Percentiles rank a stretch among this genome's conserved stretches.
Evolutionary conservation across 2,329 filamentous ascomycete genomes (phyloP).

Genomic region (Lachnum nothofagi): DNA sequence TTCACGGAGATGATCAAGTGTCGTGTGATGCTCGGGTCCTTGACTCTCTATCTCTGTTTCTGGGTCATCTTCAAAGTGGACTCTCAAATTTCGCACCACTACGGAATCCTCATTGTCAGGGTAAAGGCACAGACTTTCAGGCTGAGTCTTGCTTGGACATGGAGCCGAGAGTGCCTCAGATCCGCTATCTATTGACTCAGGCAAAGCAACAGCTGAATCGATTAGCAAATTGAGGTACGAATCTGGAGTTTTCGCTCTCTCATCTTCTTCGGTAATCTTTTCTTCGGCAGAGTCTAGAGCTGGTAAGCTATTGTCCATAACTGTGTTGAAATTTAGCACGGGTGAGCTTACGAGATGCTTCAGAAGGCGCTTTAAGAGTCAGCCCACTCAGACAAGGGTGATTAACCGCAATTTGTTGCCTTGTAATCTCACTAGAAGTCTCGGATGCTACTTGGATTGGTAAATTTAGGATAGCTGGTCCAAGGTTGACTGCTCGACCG

Average conservation of each 20-base stretch:
- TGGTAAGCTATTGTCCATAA: background rate
- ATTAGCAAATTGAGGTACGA: slow-evolving; percentile 20
- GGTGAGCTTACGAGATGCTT: too few species aligned
- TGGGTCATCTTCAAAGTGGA: background rate
- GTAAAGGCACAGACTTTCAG: background rate
- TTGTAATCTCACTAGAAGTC: too few species aligned
- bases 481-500: background rate
- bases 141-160: background rate
- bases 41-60: background rate
- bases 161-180: background rate
- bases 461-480: background rate
- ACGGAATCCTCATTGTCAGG: background rate
- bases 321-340: too few species aligned
- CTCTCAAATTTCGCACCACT: background rate
- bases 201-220: slow-evolving; percentile 2
- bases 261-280: background rate
- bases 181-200: background rate
- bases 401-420: too few species aligned
- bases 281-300: background rate
- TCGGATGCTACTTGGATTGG: too few species aligned
- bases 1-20: background rate
- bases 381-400: too few species aligned
- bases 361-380: too few species aligned
- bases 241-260: slow-evolving; percentile 11
- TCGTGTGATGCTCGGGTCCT: background rate